Evolutionary conservation across 352 stramenopile species (phyloP).

Genomic region (Phytopythium vexans): DNA sequence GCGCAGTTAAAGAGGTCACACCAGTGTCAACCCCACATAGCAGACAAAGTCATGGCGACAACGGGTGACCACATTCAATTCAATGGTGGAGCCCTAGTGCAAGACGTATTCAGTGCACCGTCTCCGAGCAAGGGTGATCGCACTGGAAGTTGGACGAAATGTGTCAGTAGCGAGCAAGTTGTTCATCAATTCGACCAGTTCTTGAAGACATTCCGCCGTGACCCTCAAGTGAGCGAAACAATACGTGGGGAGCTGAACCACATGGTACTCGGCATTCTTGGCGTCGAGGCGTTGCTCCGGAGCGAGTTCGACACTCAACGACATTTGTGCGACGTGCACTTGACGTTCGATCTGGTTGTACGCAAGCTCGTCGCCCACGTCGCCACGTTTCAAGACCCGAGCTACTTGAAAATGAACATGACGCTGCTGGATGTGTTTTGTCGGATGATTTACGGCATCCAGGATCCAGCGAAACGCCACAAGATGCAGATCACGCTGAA

Average conservation of each 20-base stretch:
- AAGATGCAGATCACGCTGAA: constrained; percentile 72
- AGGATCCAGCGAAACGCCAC: constrained; percentile 42
- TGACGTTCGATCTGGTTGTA: constrained; percentile 71
- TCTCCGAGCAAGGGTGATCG: too few relatives aligned
- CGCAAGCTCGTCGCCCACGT: constrained; percentile 59
- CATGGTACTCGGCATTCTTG: constrained; percentile 69
- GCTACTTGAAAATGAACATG: constrained; percentile 65
- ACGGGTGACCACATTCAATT: too few relatives aligned
- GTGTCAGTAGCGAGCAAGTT: too few relatives aligned
- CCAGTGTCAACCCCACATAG: too few relatives aligned
- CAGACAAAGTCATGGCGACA: too few relatives aligned
- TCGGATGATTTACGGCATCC: constrained; percentile 66
- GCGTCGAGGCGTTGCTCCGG: constrained; percentile 38
- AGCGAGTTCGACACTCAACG: constrained; percentile 43
- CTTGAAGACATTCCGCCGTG: neutral
- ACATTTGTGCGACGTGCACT: constrained; percentile 32
- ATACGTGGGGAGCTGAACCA: constrained; percentile 70
- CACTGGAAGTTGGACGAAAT: too few relatives aligned
- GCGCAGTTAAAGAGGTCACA: too few relatives aligned
- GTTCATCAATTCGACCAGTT: neutral
- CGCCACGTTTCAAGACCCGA: constrained; percentile 44
- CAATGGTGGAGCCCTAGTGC: too few relatives aligned
- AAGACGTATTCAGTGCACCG: too few relatives aligned
- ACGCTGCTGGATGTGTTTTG: constrained; percentile 70
- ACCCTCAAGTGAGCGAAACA: constrained; percentile 7